Conservation (phyloP, 2,329 filamentous ascomycete species). For the Didymella lethalis region DNA sequence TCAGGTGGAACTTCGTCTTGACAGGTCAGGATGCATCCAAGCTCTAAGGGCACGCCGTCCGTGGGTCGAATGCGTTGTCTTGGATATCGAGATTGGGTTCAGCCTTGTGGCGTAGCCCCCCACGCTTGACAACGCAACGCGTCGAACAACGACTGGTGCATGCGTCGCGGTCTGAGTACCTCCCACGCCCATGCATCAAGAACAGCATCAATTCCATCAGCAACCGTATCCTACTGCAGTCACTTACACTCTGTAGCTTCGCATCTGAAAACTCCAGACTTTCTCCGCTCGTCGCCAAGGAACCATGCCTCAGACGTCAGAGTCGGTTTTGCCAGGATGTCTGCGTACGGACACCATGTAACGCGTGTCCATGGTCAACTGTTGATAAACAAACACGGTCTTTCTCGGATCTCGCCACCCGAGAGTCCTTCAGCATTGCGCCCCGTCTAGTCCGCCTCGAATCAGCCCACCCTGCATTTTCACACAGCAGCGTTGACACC, state of each 20-base stretch:
- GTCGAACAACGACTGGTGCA: too few relatives aligned
- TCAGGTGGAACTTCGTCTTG: slow-evolving; percentile 50
- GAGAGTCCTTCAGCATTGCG: background rate
- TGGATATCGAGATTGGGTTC: background rate
- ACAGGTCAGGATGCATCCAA: slow-evolving; percentile 30
- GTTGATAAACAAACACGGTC: background rate
- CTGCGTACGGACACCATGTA: too few relatives aligned
- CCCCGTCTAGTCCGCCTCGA: background rate
- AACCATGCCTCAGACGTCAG: background rate
- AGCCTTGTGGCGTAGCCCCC: background rate
- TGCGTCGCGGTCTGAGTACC: background rate
- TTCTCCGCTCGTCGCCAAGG: background rate
- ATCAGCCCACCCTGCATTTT: background rate
- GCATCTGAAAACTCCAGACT: background rate
- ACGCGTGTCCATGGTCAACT: background rate
- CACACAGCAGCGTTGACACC: background rate
- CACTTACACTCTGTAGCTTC: background rate
- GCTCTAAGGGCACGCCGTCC: slow-evolving; percentile 25
- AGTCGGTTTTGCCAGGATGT: background rate
- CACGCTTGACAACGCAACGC: background rate
- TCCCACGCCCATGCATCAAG: background rate
- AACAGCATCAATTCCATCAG: background rate
- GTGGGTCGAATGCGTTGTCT: background rate
- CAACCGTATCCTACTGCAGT: background rate
- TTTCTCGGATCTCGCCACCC: background rate